Evolutionary conservation across 441 rosid species (phyloP).

Genomic region (Omphalea diandra): DNA sequence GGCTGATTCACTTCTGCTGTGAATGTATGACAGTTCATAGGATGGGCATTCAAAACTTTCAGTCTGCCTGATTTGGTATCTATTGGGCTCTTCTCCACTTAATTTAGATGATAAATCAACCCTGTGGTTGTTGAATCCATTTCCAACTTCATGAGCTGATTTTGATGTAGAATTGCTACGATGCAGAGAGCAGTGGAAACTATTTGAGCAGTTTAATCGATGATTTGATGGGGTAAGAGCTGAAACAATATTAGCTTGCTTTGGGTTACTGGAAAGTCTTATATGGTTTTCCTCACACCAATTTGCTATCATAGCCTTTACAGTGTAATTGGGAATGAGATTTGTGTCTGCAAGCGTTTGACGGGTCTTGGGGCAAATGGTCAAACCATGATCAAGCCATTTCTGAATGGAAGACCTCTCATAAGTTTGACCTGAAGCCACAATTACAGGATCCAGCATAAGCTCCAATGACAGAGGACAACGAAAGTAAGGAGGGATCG

Average conservation of each 20-base stretch:
- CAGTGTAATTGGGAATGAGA: conserved; percentile 86
- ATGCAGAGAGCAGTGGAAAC: conserved; percentile 41
- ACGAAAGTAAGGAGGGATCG: conserved; percentile 71
- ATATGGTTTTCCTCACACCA: conserved; percentile 75
- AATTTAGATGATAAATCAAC: conserved; percentile 44
- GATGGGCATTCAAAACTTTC: conserved; percentile 49
- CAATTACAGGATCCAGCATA: conserved; percentile 89
- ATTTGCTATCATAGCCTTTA: conserved; percentile 81
- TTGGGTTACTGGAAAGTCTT: conserved; percentile 34
- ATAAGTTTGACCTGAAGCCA: conserved; percentile 93
- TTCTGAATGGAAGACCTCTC: conserved; percentile 83
- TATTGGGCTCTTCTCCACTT: conserved; percentile 39
- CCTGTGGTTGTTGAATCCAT: conserved; percentile 58
- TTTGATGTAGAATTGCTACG: conserved; percentile 58
- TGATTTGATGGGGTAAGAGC: conserved; percentile 39
- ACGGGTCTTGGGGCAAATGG: conserved; percentile 77
- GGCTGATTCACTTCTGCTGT: conserved; percentile 79
- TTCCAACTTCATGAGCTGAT: conserved; percentile 54
- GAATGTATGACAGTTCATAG: conserved; percentile 55
- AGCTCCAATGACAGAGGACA: conserved; percentile 91
- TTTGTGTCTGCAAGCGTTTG: conserved; percentile 61
- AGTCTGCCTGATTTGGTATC: conserved; percentile 39
- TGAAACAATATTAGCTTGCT: conserved; percentile 31
- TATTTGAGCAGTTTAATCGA: conserved; percentile 44
- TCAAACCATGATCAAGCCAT: conserved; percentile 81